A percentile compares a stretch with the other conserved stretches of the same genome.
Evolutionary conservation across 768 basidiomycete genomes (phyloP).

Genomic region (Russula virescens): DNA sequence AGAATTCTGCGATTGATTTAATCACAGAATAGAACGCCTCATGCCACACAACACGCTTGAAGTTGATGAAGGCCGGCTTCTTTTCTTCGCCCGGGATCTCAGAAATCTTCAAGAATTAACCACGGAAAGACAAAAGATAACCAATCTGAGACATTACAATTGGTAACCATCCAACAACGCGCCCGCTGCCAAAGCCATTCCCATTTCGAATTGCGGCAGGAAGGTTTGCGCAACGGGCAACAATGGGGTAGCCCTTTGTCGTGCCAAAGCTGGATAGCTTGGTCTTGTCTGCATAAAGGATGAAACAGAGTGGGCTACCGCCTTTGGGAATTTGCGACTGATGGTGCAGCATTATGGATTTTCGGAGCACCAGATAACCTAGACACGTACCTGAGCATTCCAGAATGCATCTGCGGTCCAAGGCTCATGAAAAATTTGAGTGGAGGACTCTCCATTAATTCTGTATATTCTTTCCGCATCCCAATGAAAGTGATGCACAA

Average conservation of each 20-base stretch:
- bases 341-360: no score
- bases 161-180: conserved; percentile 28
- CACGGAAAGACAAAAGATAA: background rate
- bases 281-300: no score
- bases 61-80: conserved; percentile 21
- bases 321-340: no score
- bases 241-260: conserved; percentile 23
- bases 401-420: no score
- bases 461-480: background rate
- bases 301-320: no score
- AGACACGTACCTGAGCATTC: no score
- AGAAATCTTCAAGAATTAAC: background rate
- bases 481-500: background rate
- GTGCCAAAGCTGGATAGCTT: no score
- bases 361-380: no score
- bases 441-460: no score
- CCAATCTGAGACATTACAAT: conserved; percentile 21
- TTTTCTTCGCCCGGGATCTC: background rate
- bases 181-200: conserved; percentile 19
- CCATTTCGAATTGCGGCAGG: no score
- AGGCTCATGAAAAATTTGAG: no score
- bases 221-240: conserved; percentile 22
- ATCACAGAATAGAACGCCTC: conserved; percentile 22
- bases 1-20: background rate
- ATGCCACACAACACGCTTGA: conserved; percentile 28